Conservation (phyloP, 2,329 filamentous ascomycete species). For the Claviceps digitariae region DNA sequence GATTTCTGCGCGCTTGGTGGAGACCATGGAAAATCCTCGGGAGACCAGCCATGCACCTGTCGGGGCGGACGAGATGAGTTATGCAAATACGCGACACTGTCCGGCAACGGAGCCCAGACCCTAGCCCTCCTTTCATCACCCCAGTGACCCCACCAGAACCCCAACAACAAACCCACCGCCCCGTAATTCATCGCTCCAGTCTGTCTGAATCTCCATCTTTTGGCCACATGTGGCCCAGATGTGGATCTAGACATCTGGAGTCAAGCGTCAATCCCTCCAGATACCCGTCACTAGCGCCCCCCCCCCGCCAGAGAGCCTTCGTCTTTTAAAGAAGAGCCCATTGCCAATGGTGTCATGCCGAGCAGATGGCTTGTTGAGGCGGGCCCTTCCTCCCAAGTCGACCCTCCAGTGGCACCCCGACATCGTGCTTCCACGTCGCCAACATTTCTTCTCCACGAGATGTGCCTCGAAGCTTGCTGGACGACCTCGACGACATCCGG, state of each 20-base stretch:
- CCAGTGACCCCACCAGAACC: not conserved
- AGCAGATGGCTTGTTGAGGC: conserved; percentile 17
- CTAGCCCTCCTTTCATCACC: too few species aligned
- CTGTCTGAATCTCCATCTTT: not conserved
- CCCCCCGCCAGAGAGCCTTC: not conserved
- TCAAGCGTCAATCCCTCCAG: not conserved
- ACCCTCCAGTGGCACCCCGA: conserved; percentile 11
- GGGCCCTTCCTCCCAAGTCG: conserved; percentile 12
- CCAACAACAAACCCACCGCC: not conserved
- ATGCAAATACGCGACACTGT: not conserved
- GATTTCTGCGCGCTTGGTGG: conserved; percentile 1
- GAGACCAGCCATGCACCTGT: not conserved
- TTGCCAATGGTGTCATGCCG: not conserved
- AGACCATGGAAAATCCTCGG: not conserved
- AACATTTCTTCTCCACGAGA: conserved; percentile 13
- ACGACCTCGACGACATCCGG: conserved; percentile 12
- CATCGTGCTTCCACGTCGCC: conserved; percentile 9
- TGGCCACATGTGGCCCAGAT: not conserved
- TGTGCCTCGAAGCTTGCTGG: conserved; percentile 1
- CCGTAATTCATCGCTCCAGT: not conserved
- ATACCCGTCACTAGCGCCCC: not conserved
- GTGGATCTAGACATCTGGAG: not conserved
- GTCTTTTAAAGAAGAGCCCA: not conserved
- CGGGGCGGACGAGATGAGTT: not conserved
- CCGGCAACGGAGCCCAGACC: not conserved